Percentiles rank a stretch among this genome's conserved stretches.
Evolutionary conservation across 2,329 filamentous ascomycete species (phyloP).

Genomic region (Fusarium nodosum): DNA sequence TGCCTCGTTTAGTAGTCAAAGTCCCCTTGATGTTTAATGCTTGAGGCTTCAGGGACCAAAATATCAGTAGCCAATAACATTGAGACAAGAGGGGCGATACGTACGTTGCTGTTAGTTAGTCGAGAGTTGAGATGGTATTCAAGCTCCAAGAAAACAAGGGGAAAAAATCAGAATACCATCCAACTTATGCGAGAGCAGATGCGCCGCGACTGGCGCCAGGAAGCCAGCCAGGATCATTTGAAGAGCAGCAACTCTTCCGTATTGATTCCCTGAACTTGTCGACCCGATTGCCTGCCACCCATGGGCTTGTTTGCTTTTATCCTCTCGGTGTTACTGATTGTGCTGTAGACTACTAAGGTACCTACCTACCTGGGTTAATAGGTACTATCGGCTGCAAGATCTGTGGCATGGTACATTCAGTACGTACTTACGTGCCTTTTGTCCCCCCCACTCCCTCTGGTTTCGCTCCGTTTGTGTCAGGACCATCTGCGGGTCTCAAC

Average conservation of each 20-base stretch:
- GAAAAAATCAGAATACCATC: not conserved
- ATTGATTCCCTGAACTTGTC: not conserved
- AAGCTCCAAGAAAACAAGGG: not conserved
- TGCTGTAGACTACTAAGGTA: not conserved
- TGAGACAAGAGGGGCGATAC: conserved; percentile 8
- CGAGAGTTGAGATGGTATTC: not conserved
- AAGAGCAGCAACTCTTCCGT: conserved; percentile 4
- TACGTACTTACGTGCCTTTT: not conserved
- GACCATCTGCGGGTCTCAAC: conserved; percentile 48
- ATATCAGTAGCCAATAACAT: conserved; percentile 18
- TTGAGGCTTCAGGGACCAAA: conserved; percentile 28
- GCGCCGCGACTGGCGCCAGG: conserved; percentile 26
- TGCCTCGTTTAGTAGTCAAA: not conserved
- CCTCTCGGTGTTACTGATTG: conserved; percentile 26
- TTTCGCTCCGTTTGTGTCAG: conserved; percentile 46
- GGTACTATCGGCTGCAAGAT: not conserved
- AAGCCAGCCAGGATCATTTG: conserved; percentile 17
- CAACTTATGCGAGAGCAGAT: not conserved
- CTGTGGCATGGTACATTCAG: conserved; percentile 7
- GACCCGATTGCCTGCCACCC: not conserved
- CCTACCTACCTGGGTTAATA: not conserved
- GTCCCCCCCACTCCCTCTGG: conserved; percentile 44
- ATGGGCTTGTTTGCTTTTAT: conserved; percentile 33
- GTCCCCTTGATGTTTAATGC: not conserved
- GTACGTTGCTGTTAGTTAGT: not conserved